Conservation (phyloP, 148 eudicot genomes). For the Silene uniflora region DNA sequence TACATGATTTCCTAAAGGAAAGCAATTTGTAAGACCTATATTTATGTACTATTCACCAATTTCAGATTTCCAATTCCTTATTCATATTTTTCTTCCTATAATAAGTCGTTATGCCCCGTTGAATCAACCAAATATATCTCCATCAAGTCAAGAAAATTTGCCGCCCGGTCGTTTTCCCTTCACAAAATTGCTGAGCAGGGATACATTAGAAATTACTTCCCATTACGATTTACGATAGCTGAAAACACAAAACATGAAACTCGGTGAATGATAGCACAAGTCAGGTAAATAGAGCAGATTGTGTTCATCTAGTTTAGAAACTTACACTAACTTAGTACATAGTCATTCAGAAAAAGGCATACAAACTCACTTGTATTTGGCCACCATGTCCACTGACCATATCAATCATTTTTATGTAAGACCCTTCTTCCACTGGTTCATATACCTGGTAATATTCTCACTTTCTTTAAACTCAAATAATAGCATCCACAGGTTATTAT, state of each 20-base stretch:
- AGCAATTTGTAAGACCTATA: not conserved
- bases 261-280: not conserved
- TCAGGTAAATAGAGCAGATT: not conserved
- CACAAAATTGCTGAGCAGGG: not conserved
- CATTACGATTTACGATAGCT: not conserved
- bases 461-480: not conserved
- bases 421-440: constrained; percentile 98
- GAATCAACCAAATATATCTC: not conserved
- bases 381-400: constrained; percentile 94
- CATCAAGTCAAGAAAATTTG: not conserved
- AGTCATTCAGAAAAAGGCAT: not conserved
- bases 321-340: not conserved
- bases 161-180: not conserved
- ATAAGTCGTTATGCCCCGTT: not conserved
- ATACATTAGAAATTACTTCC: not conserved
- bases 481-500: not conserved
- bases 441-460: constrained; percentile 49
- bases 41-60: not conserved
- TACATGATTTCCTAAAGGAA: not conserved
- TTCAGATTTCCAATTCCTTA: not conserved
- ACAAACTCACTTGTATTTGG: constrained; percentile 78
- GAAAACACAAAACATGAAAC: not conserved
- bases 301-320: no score
- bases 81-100: not conserved
- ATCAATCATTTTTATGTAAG: constrained; percentile 96